Conservation (phyloP, 331 rosid species). For the Pyracantha coccinea region DNA sequence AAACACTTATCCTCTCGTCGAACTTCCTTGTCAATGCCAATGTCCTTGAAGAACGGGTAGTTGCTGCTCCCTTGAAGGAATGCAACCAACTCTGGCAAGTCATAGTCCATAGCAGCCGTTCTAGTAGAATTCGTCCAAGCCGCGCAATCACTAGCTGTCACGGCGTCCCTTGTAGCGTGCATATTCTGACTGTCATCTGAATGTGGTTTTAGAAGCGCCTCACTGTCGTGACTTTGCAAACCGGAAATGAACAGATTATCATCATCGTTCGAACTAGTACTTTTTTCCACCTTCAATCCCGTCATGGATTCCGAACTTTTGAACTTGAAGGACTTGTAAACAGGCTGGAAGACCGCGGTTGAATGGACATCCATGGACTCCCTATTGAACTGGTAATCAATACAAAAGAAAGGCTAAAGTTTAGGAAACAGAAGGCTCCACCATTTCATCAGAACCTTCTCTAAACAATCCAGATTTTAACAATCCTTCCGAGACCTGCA, state of each 20-base stretch:
- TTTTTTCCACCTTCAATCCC: slow-evolving; percentile 10
- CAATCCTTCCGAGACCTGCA: not conserved
- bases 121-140: not conserved
- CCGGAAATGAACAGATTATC: not conserved
- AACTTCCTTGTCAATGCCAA: slow-evolving; percentile 26
- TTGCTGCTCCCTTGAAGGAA: slow-evolving; percentile 70
- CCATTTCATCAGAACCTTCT: no score
- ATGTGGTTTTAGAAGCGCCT: not conserved
- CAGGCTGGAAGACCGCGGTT: slow-evolving; percentile 12
- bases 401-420: not conserved
- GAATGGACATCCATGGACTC: slow-evolving; percentile 15
- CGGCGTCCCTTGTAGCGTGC: not conserved
- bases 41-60: slow-evolving; percentile 46
- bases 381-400: slow-evolving; percentile 1
- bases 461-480: not conserved
- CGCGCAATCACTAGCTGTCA: not conserved
- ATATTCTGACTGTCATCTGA: not conserved
- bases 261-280: slow-evolving; percentile 4
- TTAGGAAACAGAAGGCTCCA: not conserved
- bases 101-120: slow-evolving; percentile 30
- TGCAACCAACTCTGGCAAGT: slow-evolving; percentile 57
- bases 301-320: slow-evolving; percentile 16
- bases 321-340: slow-evolving; percentile 24
- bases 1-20: slow-evolving; percentile 5
- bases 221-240: not conserved